Evolutionary conservation across 306 rosid genomes (phyloP), one percentile per base, ranked within the genome.

Genomic region (Lathyrus tuberosus): DNA sequence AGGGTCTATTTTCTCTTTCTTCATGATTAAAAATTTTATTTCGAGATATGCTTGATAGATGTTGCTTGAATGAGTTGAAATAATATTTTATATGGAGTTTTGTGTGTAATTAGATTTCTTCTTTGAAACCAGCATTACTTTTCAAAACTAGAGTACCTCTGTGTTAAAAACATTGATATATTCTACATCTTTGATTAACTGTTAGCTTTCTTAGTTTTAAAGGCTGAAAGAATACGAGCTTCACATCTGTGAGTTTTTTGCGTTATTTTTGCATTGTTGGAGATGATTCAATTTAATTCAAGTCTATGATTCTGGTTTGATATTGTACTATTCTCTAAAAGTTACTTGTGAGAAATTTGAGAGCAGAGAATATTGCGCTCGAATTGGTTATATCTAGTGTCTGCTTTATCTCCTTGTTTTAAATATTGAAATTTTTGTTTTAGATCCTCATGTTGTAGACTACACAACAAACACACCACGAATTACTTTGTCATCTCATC

Each of bases 241-340:
- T 69, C 14, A 35, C 38, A 4, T n/a, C 35, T 41, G 47, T 1
- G n/a, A 52, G 35, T 69, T 43, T 69, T 69, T 69, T 65, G 30
- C 8, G 46, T 76, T 16, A 54, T 47, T 76, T 70, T 40, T 22
- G n/a, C 33, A 11, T 14, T 9, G 67, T 35, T 42, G 51, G 38
- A 41, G 59, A 62, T 44, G 43, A 68, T 63, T 44, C 40, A 17
- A 54, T 38, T 66, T 28, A 60, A 75, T 52, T 65, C 65, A 56
- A 28, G 30, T 26, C 31, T 52, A 67, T 42, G 28, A 33, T 75
- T 62, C 67, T 42, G 35, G 49, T 66, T 76, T 61, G 42, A 67
- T 71, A 65, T 37, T 60, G 26, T 71, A 71, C 62, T 66, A 10
- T 57, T 62, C 43, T 66, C 60, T 47, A 71, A 43, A 71, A 41